Evolutionary conservation across 2,329 filamentous ascomycete genomes (phyloP).

Genomic region (Fusarium buxicola): DNA sequence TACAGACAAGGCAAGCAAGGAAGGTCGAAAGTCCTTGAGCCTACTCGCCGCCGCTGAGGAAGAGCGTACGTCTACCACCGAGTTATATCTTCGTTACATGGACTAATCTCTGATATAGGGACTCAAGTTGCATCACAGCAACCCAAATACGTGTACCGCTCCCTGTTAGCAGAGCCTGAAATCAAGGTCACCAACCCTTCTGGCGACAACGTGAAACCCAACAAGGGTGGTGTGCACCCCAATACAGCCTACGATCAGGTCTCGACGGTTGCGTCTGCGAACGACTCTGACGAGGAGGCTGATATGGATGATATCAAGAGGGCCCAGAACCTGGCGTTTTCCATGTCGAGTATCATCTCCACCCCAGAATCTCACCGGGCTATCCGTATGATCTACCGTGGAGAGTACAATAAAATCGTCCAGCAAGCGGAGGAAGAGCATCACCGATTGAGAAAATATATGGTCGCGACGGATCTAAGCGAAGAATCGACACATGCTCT

Average conservation of each 20-base stretch:
- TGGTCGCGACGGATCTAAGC: constrained; percentile 95
- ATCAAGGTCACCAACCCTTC: constrained; percentile 73
- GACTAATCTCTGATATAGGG: constrained; percentile 51
- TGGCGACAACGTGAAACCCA: constrained; percentile 68
- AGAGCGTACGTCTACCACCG: constrained; percentile 70
- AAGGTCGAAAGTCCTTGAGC: constrained; percentile 64
- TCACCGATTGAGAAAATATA: constrained; percentile 84
- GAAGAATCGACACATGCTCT: constrained; percentile 94
- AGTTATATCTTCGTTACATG: not conserved
- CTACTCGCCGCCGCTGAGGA: constrained; percentile 80
- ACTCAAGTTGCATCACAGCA: constrained; percentile 65
- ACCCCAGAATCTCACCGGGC: constrained; percentile 82
- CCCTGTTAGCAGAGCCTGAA: constrained; percentile 73
- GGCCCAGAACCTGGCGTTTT: constrained; percentile 86
- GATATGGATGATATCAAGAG: constrained; percentile 86
- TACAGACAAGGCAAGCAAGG: constrained; percentile 52
- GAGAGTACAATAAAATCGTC: constrained; percentile 82
- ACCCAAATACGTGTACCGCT: constrained; percentile 67
- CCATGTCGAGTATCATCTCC: constrained; percentile 82
- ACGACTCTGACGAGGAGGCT: constrained; percentile 88
- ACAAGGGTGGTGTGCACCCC: constrained; percentile 76
- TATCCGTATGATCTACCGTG: constrained; percentile 89
- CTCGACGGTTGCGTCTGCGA: constrained; percentile 67
- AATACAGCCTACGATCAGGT: constrained; percentile 83
- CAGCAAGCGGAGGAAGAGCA: constrained; percentile 83